Base-by-base conservation (phyloP, 2,329 filamentous ascomycete species). In the Fusarium sp. region DNA sequence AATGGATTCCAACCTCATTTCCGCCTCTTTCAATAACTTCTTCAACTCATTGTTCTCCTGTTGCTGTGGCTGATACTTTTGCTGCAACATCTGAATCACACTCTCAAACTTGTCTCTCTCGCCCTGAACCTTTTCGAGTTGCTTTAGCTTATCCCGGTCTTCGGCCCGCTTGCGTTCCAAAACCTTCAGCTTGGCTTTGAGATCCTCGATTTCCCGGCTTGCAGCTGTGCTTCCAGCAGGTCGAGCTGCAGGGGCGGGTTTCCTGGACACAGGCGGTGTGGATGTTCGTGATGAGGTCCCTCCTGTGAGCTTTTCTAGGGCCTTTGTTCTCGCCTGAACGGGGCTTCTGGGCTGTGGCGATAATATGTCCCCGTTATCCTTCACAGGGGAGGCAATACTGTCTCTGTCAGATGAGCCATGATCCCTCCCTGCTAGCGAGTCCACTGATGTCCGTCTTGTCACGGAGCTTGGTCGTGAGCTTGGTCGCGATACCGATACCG, bases 31-130 rank as follows among this genome's bases (percentile, higher is more conserved):
- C 44, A 96, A 78, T 74, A 91, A 86, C 76, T 91, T 92, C 68
- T 91, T 90, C 25, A 97, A 80, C 14, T 95, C 91, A 0, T 83
- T 82, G 65, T 93, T 89, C 75, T 98, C 95, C 72, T 92, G 88
- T 69, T 94, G 91, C 62, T 95, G 91, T 0, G 92, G 89, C 75
- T 96, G 93, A 69, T 93, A 93, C 79, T 97, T 98, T 38, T 89
- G 85, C 77, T 97, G 93, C 50, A 99, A 82, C 74, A 96, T 97
- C 75, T 97, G 91, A 53, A 97, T 94, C 69, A 98, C 93, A 5
- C 81, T 84, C 77, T 97, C 92, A 68, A 91, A 93, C 70, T 90
- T 91, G 75, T 95, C 91, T 27, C 89, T 86, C 74, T 96, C 92
- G 16, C 87, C 85, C 75, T 94, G 90, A 14, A 94, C 81, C 70